Evolutionary conservation across 495 filamentous ascomycete species (phyloP).

Genomic region (Neurospora sp.): DNA sequence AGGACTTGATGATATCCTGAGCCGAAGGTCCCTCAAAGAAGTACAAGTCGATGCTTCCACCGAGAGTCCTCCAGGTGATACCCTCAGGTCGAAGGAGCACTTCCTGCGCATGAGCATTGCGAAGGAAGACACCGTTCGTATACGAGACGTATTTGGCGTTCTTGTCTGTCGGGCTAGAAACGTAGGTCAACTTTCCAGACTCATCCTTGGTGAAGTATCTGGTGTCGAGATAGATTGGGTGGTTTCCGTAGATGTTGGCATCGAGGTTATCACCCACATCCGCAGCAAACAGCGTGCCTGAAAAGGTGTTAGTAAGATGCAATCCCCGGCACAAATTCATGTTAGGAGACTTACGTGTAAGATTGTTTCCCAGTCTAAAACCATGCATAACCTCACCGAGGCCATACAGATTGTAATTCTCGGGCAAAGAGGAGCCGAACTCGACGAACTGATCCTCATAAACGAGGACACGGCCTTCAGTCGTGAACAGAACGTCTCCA

Average conservation of each 20-base stretch:
- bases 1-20: conserved; percentile 57
- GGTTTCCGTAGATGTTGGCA: conserved; percentile 71
- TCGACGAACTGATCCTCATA: conserved; percentile 79
- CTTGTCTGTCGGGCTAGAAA: conserved; percentile 42
- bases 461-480: conserved; percentile 53
- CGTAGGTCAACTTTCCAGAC: conserved; percentile 42
- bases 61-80: conserved; percentile 71
- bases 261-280: conserved; percentile 55
- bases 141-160: conserved; percentile 49
- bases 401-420: conserved; percentile 70
- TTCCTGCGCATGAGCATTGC: conserved; percentile 73
- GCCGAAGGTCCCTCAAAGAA: conserved; percentile 69
- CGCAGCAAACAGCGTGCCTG: conserved; percentile 58
- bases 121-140: conserved; percentile 74
- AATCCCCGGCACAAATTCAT: neutral
- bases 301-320: neutral
- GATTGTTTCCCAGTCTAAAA: conserved; percentile 60
- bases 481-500: conserved; percentile 65
- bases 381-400: conserved; percentile 72
- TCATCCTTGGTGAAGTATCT: conserved; percentile 49
- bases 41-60: conserved; percentile 74
- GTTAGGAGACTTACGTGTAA: conserved; percentile 46
- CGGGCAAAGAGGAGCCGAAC: conserved; percentile 59
- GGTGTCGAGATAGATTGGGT: conserved; percentile 79
- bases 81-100: conserved; percentile 52